These are phyloP conservation scores for Asterophora lycoperdoides DNA, from an alignment of 768 basidiomycete species.

Conservation along the genomic window DNA sequence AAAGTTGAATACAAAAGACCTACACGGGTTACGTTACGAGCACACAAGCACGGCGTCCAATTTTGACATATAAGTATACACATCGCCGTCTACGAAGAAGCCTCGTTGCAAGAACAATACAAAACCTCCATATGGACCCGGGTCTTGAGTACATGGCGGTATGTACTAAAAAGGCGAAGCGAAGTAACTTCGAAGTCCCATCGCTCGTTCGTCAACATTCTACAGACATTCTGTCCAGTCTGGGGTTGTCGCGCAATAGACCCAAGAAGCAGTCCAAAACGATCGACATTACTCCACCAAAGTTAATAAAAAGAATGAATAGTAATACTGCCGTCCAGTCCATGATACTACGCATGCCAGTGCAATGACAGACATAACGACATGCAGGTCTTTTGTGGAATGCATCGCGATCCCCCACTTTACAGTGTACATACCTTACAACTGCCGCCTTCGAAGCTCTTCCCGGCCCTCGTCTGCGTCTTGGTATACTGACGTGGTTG, in stretches of 20 bases:
- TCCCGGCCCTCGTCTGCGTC: conserved; percentile 23
- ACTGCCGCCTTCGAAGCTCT: conserved; percentile 26
- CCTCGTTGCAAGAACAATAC: conserved; percentile 1
- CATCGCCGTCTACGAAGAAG: neutral
- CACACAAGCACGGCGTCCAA: too few relatives aligned
- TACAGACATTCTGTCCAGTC: too few relatives aligned
- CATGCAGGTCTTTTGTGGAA: too few relatives aligned
- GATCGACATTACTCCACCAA: conserved; percentile 9
- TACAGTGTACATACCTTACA: conserved; percentile 7
- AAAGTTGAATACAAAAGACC: neutral
- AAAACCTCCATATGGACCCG: too few relatives aligned
- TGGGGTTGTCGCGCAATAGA: too few relatives aligned
- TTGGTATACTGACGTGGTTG: conserved; percentile 8
- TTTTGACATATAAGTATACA: neutral
- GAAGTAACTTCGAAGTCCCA: too few relatives aligned
- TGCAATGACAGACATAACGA: conserved; percentile 1
- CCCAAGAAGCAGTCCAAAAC: neutral
- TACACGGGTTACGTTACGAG: too few relatives aligned
- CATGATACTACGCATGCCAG: conserved; percentile 1
- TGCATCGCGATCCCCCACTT: too few relatives aligned
- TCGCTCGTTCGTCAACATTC: too few relatives aligned
- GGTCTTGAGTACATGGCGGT: too few relatives aligned
- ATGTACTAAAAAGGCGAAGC: too few relatives aligned
- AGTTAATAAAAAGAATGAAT: conserved; percentile 7
- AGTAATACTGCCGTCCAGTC: conserved; percentile 7